Evolutionary conservation across 2,329 filamentous ascomycete species (phyloP).

Genomic region (Bertia moriformis): DNA sequence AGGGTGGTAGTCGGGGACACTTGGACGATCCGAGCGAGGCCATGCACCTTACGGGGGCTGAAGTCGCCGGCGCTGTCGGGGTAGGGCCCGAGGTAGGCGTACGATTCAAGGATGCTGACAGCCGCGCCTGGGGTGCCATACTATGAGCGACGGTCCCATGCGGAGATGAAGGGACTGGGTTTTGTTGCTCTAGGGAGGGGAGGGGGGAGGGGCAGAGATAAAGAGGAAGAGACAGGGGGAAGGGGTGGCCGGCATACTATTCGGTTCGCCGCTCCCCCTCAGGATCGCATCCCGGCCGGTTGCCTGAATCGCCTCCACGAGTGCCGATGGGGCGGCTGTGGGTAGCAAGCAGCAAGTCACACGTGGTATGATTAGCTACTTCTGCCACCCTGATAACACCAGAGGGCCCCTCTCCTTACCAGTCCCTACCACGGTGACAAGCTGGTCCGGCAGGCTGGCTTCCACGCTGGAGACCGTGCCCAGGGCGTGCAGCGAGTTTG

Average conservation of each 20-base stretch:
- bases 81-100: constrained; percentile 27
- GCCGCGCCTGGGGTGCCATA: constrained; percentile 58
- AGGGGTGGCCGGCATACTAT: constrained; percentile 70
- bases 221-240: neutral
- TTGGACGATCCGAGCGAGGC: constrained; percentile 58
- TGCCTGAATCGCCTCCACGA: constrained; percentile 74
- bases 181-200: neutral
- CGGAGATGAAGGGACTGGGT: neutral
- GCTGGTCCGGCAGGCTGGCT: constrained; percentile 67
- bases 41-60: constrained; percentile 45
- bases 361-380: neutral
- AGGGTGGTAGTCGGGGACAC: constrained; percentile 47
- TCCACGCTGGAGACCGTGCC: constrained; percentile 71
- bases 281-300: constrained; percentile 91
- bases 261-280: constrained; percentile 70
- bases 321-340: constrained; percentile 68
- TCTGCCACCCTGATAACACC: neutral
- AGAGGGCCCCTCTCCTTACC: too few species aligned
- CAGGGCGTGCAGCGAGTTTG: constrained; percentile 61
- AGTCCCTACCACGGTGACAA: constrained; percentile 75
- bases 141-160: too few species aligned
- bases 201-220: neutral
- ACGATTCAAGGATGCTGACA: constrained; percentile 90
- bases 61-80: neutral
- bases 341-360: neutral